Percentiles rank a stretch among this genome's conserved stretches.
These are phyloP conservation scores for Phallus indusiatus DNA, from an alignment of 768 basidiomycete genomes.

Conservation along the genomic window DNA sequence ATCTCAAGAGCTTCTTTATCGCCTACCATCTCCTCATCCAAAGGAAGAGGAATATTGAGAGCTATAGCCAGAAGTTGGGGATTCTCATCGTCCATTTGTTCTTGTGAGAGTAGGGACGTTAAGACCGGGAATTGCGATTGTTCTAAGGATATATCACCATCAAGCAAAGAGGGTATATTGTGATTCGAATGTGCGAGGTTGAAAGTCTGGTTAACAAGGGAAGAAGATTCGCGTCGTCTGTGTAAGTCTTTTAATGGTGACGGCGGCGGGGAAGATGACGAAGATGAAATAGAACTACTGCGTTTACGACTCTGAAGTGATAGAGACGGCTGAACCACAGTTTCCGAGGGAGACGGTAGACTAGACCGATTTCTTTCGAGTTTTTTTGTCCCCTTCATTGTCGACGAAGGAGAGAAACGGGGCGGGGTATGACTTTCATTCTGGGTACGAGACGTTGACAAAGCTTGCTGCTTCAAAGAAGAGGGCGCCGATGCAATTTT, in stretches of 20 bases:
- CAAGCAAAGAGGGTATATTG: neutral
- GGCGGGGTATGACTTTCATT: conserved; percentile 11
- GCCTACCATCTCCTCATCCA: conserved; percentile 60
- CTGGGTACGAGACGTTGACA: conserved; percentile 47
- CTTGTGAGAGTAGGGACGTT: neutral
- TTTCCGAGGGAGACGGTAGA: conserved; percentile 23
- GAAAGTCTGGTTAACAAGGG: neutral
- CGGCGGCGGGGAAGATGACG: conserved; percentile 10
- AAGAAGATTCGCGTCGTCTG: neutral
- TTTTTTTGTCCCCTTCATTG: conserved; percentile 23
- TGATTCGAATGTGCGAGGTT: neutral
- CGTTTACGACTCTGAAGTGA: conserved; percentile 21
- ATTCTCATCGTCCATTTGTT: neutral
- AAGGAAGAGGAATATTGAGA: conserved; percentile 65
- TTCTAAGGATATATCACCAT: neutral
- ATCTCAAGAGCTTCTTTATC: conserved; percentile 47
- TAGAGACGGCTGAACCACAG: conserved; percentile 30
- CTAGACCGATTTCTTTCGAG: conserved; percentile 31
- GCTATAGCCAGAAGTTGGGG: conserved; percentile 62
- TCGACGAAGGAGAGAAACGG: conserved; percentile 30
- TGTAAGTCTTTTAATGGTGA: conserved; percentile 9
- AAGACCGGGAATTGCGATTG: neutral
- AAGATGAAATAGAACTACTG: conserved; percentile 4
- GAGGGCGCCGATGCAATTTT: conserved; percentile 78
- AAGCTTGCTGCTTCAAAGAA: conserved; percentile 71